Evolutionary conservation across 148 eudicot genomes (phyloP), one percentile per base, ranked within the genome.

Genomic region (Spergularia bocconei): DNA sequence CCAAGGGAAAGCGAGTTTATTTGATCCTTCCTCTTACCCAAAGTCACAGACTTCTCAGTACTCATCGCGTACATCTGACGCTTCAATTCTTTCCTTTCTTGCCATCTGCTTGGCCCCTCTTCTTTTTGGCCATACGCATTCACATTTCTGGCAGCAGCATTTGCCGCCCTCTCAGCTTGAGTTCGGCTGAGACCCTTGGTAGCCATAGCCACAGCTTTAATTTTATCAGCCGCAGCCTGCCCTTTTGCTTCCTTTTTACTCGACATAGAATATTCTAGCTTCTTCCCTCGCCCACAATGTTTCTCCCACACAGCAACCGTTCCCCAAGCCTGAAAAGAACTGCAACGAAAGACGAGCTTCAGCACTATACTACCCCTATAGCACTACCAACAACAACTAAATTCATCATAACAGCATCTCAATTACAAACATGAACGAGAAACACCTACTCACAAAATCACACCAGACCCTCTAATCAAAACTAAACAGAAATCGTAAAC

Each of bases 21-120:
- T 11, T 58, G 78, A 75, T 91, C 96, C 75, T 91, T 91, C 53
- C 96, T 83, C 74, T 88, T 96, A 60, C 98, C 98, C 79, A 94
- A 69, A 59, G 83, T 79, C 61, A 92, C 98, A 72, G 88, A 92
- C 80, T 94, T 90, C 78, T 94, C 98, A 16, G 98, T 94, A 82
- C 98, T 94, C 97, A 90, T 90, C 76, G 92, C 62, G 78, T 92
- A 94, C 98, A 94, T 94, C 82, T 94, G 98, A 63, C 98, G 79
- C 84, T 94, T 94, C 11, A 91, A 91, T 81, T 94, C 98, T 85
- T 92, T 94, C 73, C 97, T 88, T 84, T 94, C 98, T 80, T 94
- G 98, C 98, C 98, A 94, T 85, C 98, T 87, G 71, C 98, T 94
- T 0, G 98, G 98, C 48, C 98, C 98, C 79, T 94, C 98, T 86